These are phyloP conservation scores for Ogataea dorogensis DNA, from an alignment of 805 yeast species.

Conservation along the genomic window DNA sequence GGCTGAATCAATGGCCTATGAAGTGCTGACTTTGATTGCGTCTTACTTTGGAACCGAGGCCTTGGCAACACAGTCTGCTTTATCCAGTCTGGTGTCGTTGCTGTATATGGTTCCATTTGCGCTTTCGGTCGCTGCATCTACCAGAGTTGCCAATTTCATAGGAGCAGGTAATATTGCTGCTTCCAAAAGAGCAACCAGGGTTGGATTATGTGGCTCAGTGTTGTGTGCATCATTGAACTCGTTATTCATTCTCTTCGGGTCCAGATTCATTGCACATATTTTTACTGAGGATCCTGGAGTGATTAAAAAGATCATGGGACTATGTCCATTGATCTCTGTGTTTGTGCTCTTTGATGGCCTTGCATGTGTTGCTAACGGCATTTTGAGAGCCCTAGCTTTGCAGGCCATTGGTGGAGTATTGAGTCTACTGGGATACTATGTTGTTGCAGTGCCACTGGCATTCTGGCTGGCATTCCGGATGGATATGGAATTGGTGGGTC, in stretches of 20 bases:
- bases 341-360: constrained; percentile 70
- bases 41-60: constrained; percentile 52
- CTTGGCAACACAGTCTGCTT: constrained; percentile 55
- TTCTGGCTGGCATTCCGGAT: constrained; percentile 52
- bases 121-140: constrained; percentile 52
- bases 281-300: constrained; percentile 67
- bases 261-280: constrained; percentile 49
- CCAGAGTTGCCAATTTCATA: constrained; percentile 53
- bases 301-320: constrained; percentile 44
- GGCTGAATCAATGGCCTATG: constrained; percentile 58
- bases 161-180: constrained; percentile 40
- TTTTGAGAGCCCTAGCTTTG: constrained; percentile 72
- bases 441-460: constrained; percentile 67
- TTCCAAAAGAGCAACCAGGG: constrained; percentile 40
- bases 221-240: constrained; percentile 41
- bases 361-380: constrained; percentile 70
- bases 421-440: constrained; percentile 69
- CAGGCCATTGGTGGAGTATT: constrained; percentile 71
- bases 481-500: constrained; percentile 52
- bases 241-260: constrained; percentile 43
- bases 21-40: constrained; percentile 52
- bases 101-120: constrained; percentile 59
- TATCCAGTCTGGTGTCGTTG: constrained; percentile 51
- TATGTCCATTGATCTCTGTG: constrained; percentile 64
- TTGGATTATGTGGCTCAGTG: constrained; percentile 39